These are phyloP conservation scores for Teunomyces funiuensis DNA, from an alignment of 805 yeast genomes.

Conservation along the genomic window DNA sequence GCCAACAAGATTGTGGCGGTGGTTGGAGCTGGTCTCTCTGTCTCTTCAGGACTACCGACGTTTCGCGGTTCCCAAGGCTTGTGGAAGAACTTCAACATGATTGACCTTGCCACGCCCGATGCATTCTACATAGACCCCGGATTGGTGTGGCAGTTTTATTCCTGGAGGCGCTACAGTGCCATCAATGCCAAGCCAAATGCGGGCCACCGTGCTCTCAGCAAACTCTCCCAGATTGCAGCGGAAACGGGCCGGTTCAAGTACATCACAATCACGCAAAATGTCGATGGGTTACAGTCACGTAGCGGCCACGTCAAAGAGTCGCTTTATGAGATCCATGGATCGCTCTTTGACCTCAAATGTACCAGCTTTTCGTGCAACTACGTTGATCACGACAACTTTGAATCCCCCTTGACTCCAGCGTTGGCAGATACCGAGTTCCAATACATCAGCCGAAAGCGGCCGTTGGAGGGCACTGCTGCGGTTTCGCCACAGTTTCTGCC, in stretches of 20 bases:
- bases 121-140: constrained; percentile 84
- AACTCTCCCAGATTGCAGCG: constrained; percentile 45
- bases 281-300: constrained; percentile 70
- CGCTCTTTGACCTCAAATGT: constrained; percentile 69
- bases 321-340: constrained; percentile 78
- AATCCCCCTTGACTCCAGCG: constrained; percentile 60
- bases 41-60: constrained; percentile 73
- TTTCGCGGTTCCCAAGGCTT: constrained; percentile 71
- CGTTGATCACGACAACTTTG: constrained; percentile 49
- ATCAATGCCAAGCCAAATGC: constrained; percentile 66
- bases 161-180: constrained; percentile 65
- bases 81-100: constrained; percentile 76
- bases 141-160: constrained; percentile 86
- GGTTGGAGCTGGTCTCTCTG: constrained; percentile 84
- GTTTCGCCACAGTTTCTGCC: constrained; percentile 49
- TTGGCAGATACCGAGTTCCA: constrained; percentile 43
- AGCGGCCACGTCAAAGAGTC: constrained; percentile 56
- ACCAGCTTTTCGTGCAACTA: constrained; percentile 74
- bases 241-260: constrained; percentile 27
- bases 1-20: constrained; percentile 55
- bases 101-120: constrained; percentile 89
- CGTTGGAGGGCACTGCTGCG: constrained; percentile 9
- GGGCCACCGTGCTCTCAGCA: constrained; percentile 72
- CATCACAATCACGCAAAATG: constrained; percentile 78
- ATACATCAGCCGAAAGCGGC: constrained; percentile 17